Conservation (phyloP, 2,329 filamentous ascomycete genomes). For the Magnaporthiopsis incrustans region DNA sequence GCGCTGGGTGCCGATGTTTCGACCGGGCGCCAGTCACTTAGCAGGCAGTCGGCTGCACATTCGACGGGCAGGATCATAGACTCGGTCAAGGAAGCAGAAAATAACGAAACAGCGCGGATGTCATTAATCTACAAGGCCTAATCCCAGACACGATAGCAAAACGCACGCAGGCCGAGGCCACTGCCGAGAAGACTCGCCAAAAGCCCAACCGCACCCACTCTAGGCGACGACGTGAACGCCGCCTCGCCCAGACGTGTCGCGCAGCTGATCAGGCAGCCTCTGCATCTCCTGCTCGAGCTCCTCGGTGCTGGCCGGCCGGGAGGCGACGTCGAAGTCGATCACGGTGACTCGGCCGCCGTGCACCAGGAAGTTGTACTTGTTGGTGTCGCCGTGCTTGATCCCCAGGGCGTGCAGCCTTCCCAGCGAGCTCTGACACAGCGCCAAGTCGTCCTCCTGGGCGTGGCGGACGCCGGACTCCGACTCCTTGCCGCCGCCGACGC, state of each 20-base stretch:
- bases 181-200: neutral
- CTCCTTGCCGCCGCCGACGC: conserved; percentile 14
- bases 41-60: too few relatives aligned
- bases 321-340: conserved; percentile 24
- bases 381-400: conserved; percentile 28
- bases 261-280: neutral
- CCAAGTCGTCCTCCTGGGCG: conserved; percentile 21
- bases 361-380: conserved; percentile 29
- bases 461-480: conserved; percentile 2
- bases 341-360: conserved; percentile 10
- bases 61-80: too few relatives aligned
- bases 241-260: neutral
- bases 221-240: neutral
- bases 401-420: conserved; percentile 24
- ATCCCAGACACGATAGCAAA: too few relatives aligned
- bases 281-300: conserved; percentile 7
- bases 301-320: neutral
- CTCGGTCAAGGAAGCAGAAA: too few relatives aligned
- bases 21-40: too few relatives aligned
- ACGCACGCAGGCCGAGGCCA: neutral
- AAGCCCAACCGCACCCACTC: neutral
- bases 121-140: too few relatives aligned
- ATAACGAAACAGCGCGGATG: too few relatives aligned
- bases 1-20: too few relatives aligned
- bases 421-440: conserved; percentile 19